phyloP scores from a whole-genome alignment of 257 asterid genomes.

The Petunia axillaris region DNA sequence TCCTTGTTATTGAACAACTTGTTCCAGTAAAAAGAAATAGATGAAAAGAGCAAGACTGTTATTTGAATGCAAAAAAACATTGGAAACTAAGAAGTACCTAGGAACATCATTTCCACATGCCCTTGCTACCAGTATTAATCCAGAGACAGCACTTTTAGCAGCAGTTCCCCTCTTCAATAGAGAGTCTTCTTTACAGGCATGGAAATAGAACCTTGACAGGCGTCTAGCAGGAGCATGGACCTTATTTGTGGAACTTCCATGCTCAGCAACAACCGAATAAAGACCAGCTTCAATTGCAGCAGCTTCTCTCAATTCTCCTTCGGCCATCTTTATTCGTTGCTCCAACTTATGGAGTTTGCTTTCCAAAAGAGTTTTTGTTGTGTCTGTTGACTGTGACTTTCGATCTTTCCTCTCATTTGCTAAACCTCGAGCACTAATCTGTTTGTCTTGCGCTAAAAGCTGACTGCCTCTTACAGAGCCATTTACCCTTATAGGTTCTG shows the following conservation, averaged over 20 bases:
- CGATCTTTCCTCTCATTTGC: constrained; percentile 41
- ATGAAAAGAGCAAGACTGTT: background rate
- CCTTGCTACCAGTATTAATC: constrained; percentile 70
- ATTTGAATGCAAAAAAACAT: background rate
- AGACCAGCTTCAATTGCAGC: constrained; percentile 81
- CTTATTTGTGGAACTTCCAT: constrained; percentile 74
- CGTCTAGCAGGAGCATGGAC: constrained; percentile 93
- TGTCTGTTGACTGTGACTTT: constrained; percentile 46
- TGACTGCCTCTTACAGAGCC: constrained; percentile 46
- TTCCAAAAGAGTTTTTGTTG: constrained; percentile 48
- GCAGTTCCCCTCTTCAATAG: constrained; percentile 55
- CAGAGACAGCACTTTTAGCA: constrained; percentile 73
- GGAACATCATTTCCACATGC: constrained; percentile 92
- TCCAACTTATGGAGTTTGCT: constrained; percentile 59
- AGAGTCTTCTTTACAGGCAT: constrained; percentile 55
- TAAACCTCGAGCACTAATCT: constrained; percentile 32
- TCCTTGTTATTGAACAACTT: background rate
- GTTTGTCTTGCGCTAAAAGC: constrained; percentile 32
- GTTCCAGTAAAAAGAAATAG: background rate
- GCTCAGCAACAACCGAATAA: constrained; percentile 81
- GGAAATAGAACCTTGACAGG: constrained; percentile 73
- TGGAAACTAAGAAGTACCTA: constrained; percentile 47
- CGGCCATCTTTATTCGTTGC: constrained; percentile 51
- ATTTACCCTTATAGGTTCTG: constrained; percentile 51
- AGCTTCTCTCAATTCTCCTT: constrained; percentile 79